phyloP scores from a whole-genome alignment of 176 grass and related monocot genomes.

The Carex scoparia region DNA sequence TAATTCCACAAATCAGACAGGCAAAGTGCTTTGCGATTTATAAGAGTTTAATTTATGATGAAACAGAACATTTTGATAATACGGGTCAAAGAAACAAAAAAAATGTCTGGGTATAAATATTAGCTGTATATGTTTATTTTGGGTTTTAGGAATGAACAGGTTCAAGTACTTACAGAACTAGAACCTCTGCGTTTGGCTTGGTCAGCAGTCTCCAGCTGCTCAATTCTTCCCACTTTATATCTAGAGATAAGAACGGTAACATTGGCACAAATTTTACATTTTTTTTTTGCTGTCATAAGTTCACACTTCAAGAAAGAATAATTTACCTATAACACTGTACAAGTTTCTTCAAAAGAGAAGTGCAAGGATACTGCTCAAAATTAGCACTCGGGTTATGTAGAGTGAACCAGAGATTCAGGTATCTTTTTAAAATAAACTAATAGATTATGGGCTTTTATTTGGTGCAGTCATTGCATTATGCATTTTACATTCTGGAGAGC shows the following conservation, averaged over 20 bases:
- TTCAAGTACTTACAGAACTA: slow-evolving; percentile 57
- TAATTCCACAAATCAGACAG: slow-evolving; percentile 16
- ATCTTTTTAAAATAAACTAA: background rate
- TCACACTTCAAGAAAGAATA: slow-evolving; percentile 1
- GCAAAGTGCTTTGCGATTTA: background rate
- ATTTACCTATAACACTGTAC: background rate
- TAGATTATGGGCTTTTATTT: background rate
- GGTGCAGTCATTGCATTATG: background rate
- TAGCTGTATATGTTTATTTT: background rate
- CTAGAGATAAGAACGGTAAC: slow-evolving; percentile 34
- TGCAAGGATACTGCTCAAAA: slow-evolving; percentile 12
- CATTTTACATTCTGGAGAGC: background rate
- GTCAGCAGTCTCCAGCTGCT: slow-evolving; percentile 77
- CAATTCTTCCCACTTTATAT: slow-evolving; percentile 99
- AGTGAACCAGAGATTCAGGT: background rate
- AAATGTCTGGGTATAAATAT: background rate
- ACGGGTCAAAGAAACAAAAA: background rate
- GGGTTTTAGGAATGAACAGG: slow-evolving; percentile 4
- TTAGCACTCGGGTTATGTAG: background rate
- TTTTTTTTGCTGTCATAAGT: background rate
- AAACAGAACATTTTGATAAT: background rate
- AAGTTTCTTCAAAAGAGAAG: background rate
- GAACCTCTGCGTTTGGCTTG: slow-evolving; percentile 81
- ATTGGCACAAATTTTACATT: background rate
- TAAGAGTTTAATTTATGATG: background rate